Evolutionary conservation across 176 grass and related monocot genomes (phyloP).

Genomic region (Oryza punctata): DNA sequence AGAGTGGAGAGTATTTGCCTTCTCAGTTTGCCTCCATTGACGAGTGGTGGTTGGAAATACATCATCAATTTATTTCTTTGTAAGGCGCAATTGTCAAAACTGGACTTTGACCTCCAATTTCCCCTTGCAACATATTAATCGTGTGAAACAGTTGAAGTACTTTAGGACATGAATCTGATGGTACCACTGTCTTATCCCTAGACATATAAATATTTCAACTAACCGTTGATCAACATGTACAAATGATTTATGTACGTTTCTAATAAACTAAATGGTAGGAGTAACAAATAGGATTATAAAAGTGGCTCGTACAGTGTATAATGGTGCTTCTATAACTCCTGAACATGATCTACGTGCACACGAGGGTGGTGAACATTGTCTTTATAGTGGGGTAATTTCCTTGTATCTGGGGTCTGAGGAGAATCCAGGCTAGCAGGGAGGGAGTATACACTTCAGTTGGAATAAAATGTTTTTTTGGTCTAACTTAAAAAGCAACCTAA

Average conservation of each 20-base stretch:
- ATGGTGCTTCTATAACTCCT: slow-evolving; percentile 6
- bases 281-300: not conserved
- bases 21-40: not conserved
- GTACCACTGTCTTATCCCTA: not conserved
- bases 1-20: not conserved
- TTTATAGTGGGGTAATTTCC: slow-evolving; percentile 2
- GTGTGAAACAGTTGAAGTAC: not conserved
- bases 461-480: not conserved
- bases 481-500: not conserved
- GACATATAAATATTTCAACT: not conserved
- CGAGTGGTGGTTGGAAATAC: not conserved
- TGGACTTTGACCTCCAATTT: not conserved
- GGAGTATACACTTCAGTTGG: not conserved
- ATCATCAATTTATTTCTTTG: not conserved
- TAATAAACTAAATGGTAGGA: not conserved
- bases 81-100: not conserved
- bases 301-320: not conserved
- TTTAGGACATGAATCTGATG: not conserved
- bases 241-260: not conserved
- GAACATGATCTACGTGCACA: not conserved
- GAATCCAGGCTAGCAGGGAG: slow-evolving; percentile 12
- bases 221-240: not conserved
- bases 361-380: not conserved
- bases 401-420: not conserved
- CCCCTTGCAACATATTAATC: not conserved